Evolutionary conservation across 768 basidiomycete species (phyloP).

Genomic region (Neoboletus magnificus): DNA sequence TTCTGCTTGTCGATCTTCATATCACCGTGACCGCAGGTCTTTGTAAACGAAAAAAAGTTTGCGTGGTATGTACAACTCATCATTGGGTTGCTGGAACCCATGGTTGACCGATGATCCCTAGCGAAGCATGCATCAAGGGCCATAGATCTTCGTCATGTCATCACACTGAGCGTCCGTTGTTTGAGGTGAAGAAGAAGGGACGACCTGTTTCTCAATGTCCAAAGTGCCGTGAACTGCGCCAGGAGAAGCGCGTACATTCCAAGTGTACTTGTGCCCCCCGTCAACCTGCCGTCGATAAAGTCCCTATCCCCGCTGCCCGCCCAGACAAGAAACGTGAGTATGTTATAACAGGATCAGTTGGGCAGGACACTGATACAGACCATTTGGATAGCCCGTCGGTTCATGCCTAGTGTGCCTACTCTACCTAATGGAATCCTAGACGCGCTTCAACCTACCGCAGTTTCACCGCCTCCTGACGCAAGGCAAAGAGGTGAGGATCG

Average conservation of each 20-base stretch:
- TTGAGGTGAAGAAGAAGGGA: slow-evolving; percentile 92
- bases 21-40: slow-evolving; percentile 45
- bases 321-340: slow-evolving; percentile 34
- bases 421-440: slow-evolving; percentile 74
- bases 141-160: slow-evolving; percentile 88
- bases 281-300: slow-evolving; percentile 27
- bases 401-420: slow-evolving; percentile 67
- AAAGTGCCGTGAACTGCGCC: slow-evolving; percentile 77
- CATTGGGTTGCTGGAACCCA: neutral
- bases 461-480: slow-evolving; percentile 36
- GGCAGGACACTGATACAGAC: slow-evolving; percentile 17
- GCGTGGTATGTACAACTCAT: slow-evolving; percentile 56
- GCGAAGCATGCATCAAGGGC: slow-evolving; percentile 92
- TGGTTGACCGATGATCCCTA: slow-evolving; percentile 30
- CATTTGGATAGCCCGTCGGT: slow-evolving; percentile 53
- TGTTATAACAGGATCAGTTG: neutral
- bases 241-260: slow-evolving; percentile 76
- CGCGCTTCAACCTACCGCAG: slow-evolving; percentile 33
- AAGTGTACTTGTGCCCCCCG: slow-evolving; percentile 69
- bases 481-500: slow-evolving; percentile 47
- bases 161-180: slow-evolving; percentile 86
- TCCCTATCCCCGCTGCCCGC: slow-evolving; percentile 32
- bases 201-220: slow-evolving; percentile 88
- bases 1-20: neutral
- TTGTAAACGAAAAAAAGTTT: slow-evolving; percentile 68